Conservation (phyloP, 2,329 filamentous ascomycete species). For the Penicillium sp. region DNA sequence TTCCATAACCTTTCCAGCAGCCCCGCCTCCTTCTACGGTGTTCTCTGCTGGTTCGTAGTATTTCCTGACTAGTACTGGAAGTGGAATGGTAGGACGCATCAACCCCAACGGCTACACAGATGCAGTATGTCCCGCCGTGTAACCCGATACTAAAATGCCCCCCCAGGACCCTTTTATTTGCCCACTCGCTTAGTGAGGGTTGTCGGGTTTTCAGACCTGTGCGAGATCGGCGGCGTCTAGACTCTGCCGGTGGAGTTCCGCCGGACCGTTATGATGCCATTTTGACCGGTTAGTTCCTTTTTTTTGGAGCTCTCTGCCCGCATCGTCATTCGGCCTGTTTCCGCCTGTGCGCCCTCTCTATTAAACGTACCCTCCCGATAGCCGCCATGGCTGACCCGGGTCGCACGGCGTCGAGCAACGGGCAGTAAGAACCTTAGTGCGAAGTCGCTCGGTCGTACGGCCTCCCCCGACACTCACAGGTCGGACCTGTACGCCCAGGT, state of each 20-base stretch:
- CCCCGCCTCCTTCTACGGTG: not conserved
- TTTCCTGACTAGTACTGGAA: too few relatives aligned
- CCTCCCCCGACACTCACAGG: conserved; percentile 2
- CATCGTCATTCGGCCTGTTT: not conserved
- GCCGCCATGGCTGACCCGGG: not conserved
- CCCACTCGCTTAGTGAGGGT: not conserved
- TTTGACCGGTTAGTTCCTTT: not conserved
- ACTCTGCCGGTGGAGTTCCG: conserved; percentile 13
- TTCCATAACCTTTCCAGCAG: not conserved
- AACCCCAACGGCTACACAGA: conserved; percentile 15
- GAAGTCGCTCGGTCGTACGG: not conserved
- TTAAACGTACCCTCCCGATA: not conserved
- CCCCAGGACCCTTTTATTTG: conserved; percentile 5
- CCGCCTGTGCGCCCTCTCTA: not conserved
- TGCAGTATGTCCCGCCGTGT: conserved; percentile 6
- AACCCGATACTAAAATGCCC: not conserved
- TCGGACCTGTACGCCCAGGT: conserved; percentile 1
- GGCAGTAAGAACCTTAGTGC: conserved; percentile 14
- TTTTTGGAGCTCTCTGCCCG: not conserved
- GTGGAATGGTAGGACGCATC: not conserved
- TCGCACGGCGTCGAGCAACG: conserved; percentile 5
- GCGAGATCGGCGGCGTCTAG: conserved; percentile 23
- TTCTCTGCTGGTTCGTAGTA: not conserved
- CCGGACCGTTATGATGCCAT: conserved; percentile 17
- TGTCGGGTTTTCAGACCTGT: not conserved